Evolutionary conservation across 129 eudicot genomes (phyloP).

Genomic region (Ambrosia artemisiifolia): DNA sequence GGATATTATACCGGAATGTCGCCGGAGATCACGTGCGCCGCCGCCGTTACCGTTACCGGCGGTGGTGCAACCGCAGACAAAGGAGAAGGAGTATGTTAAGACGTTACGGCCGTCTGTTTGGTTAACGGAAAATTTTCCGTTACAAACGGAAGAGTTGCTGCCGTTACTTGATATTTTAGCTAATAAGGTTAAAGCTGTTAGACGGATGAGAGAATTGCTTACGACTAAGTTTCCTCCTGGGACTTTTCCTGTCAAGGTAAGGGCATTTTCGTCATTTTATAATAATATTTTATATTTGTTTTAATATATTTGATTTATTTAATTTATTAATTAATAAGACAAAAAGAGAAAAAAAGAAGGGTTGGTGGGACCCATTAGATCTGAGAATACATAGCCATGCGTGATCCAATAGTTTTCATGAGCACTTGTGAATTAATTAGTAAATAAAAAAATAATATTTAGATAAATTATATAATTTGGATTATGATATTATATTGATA

Average conservation of each 20-base stretch:
- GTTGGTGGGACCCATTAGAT: slow-evolving; percentile 16
- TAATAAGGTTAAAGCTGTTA: slow-evolving; percentile 87
- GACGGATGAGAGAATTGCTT: slow-evolving; percentile 91
- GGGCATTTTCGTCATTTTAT: slow-evolving; percentile 24
- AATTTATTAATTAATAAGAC: slow-evolving; percentile 5
- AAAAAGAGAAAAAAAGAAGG: slow-evolving; percentile 1
- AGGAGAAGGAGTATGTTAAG: slow-evolving; percentile 83
- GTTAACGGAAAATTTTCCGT: slow-evolving; percentile 89
- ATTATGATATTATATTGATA: too few relatives aligned
- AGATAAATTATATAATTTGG: background rate
- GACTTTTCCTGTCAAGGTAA: slow-evolving; percentile 95
- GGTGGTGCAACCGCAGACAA: slow-evolving; percentile 63
- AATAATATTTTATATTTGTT: slow-evolving; percentile 25
- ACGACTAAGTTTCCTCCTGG: slow-evolving; percentile 95
- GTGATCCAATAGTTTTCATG: slow-evolving; percentile 42
- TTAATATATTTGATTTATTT: slow-evolving; percentile 13
- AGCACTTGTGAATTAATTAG: slow-evolving; percentile 12
- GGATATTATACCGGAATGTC: slow-evolving; percentile 48
- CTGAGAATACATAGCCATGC: slow-evolving; percentile 27
- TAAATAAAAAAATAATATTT: background rate
- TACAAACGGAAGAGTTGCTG: slow-evolving; percentile 92
- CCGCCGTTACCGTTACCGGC: slow-evolving; percentile 30
- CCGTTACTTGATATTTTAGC: slow-evolving; percentile 95
- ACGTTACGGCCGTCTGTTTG: slow-evolving; percentile 75
- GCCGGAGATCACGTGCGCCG: slow-evolving; percentile 28